Evolutionary conservation across 257 asterid species (phyloP).

Genomic region (Salvia rosmarinus): DNA sequence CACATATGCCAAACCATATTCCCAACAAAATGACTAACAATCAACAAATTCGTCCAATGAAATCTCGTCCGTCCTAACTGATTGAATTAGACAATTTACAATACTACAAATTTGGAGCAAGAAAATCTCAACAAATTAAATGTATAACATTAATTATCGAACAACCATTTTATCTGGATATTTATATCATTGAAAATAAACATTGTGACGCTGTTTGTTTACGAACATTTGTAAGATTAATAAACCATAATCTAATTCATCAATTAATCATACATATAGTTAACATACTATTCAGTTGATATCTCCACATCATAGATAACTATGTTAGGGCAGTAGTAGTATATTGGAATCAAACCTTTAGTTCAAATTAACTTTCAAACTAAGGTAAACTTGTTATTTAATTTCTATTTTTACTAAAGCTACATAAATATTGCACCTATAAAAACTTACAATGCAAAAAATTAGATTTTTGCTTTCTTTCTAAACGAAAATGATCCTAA

Average conservation of each 20-base stretch:
- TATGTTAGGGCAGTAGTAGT: slow-evolving; percentile 40
- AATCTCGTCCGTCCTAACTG: slow-evolving; percentile 35
- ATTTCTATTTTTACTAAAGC: neutral
- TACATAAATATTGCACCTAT: slow-evolving; percentile 7
- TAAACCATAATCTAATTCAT: neutral
- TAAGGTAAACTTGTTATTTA: slow-evolving; percentile 32
- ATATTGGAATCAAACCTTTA: slow-evolving; percentile 35
- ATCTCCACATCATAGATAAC: slow-evolving; percentile 43
- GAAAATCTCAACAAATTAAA: neutral
- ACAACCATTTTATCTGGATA: neutral
- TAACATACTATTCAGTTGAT: slow-evolving; percentile 35
- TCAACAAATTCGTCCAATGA: slow-evolving; percentile 30
- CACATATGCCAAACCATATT: slow-evolving; percentile 45
- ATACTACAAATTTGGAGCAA: neutral
- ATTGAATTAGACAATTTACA: slow-evolving; percentile 20
- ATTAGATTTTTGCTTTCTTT: too few species aligned
- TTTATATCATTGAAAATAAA: neutral
- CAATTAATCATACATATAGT: neutral
- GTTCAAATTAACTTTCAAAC: slow-evolving; percentile 45
- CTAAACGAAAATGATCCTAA: too few species aligned
- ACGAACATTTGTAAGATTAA: neutral
- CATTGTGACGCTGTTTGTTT: neutral
- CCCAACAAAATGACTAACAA: slow-evolving; percentile 40
- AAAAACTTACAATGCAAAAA: neutral
- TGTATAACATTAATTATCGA: neutral